Conservation (phyloP, 1,139 yeast genomes). For the Eremothecium coryli region DNA sequence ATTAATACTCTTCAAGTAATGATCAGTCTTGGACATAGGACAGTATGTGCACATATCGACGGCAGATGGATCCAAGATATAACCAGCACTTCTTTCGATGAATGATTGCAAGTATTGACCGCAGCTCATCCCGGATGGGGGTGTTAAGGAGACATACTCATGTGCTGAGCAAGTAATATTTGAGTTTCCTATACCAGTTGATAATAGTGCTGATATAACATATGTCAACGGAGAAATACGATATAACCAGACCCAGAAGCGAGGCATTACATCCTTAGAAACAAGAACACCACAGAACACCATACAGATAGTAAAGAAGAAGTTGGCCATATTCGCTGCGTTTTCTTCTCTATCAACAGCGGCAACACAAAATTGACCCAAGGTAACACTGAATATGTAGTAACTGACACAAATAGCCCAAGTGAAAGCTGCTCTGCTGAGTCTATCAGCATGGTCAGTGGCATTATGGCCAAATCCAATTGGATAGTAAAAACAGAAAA, state of each 20-base stretch:
- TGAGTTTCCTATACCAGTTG: conserved; percentile 6
- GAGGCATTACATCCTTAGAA: conserved; percentile 40
- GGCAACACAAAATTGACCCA: conserved; percentile 41
- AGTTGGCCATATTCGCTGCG: conserved; percentile 7
- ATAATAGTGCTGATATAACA: conserved; percentile 5
- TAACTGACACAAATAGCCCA: conserved; percentile 37
- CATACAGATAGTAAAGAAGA: conserved; percentile 30
- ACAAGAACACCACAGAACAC: conserved; percentile 55
- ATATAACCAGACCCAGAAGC: conserved; percentile 54
- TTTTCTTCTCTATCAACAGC: conserved; percentile 14
- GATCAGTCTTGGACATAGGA: conserved; percentile 33
- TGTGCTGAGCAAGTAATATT: conserved; percentile 4
- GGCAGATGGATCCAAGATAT: conserved; percentile 27
- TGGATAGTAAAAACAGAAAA: conserved; percentile 37
- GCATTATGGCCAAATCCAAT: conserved; percentile 34
- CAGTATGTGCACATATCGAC: conserved; percentile 41
- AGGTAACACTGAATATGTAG: conserved; percentile 36
- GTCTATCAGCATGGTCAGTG: conserved; percentile 32
- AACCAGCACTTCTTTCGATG: conserved; percentile 35
- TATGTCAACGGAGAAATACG: conserved; percentile 48
- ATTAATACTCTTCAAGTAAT: conserved; percentile 35
- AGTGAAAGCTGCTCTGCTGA: conserved; percentile 20
- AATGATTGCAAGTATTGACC: conserved; percentile 35
- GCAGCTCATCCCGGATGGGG: conserved; percentile 43
- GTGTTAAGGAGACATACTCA: conserved; percentile 23